Evolutionary conservation across 1,284 basidiomycete genomes (phyloP).

Genomic region (Malassezia japonica): DNA sequence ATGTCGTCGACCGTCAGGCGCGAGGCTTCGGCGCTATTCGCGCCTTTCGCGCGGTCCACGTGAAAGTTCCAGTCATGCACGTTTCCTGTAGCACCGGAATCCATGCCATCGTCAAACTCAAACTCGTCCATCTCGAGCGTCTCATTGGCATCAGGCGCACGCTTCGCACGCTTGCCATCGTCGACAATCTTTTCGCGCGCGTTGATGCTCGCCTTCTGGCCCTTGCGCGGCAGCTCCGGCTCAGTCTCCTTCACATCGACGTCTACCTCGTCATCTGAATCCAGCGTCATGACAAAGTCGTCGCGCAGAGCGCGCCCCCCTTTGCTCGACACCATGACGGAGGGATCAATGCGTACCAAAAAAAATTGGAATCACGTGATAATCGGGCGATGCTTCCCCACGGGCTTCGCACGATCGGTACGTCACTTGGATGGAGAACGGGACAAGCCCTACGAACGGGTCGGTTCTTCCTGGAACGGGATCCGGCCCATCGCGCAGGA

Average conservation of each 20-base stretch:
- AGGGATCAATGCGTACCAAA: not conserved
- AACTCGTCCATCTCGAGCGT: slow-evolving; percentile 29
- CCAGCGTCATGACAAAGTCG: slow-evolving; percentile 46
- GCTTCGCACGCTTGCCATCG: slow-evolving; percentile 2
- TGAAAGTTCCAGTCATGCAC: slow-evolving; percentile 33
- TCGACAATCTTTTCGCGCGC: slow-evolving; percentile 40
- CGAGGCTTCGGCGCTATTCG: slow-evolving; percentile 19
- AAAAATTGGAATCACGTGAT: slow-evolving; percentile 1
- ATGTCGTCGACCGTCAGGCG: slow-evolving; percentile 43
- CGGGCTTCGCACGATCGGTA: not conserved
- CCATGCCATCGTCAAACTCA: slow-evolving; percentile 41
- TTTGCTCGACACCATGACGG: not conserved
- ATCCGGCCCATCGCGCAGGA: not conserved
- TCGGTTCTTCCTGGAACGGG: too few species aligned
- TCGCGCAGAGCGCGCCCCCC: slow-evolving; percentile 14
- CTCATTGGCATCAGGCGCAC: slow-evolving; percentile 11
- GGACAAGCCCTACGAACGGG: too few species aligned
- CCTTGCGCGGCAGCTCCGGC: slow-evolving; percentile 15
- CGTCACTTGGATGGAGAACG: too few species aligned
- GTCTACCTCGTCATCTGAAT: slow-evolving; percentile 36
- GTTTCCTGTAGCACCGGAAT: slow-evolving; percentile 10
- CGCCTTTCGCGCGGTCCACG: slow-evolving; percentile 24
- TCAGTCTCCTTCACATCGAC: slow-evolving; percentile 20
- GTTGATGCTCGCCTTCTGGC: slow-evolving; percentile 29
- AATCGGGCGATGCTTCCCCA: not conserved